Evolutionary conservation across 148 eudicot genomes (phyloP).

Genomic region (Rhododendron williamsianum): DNA sequence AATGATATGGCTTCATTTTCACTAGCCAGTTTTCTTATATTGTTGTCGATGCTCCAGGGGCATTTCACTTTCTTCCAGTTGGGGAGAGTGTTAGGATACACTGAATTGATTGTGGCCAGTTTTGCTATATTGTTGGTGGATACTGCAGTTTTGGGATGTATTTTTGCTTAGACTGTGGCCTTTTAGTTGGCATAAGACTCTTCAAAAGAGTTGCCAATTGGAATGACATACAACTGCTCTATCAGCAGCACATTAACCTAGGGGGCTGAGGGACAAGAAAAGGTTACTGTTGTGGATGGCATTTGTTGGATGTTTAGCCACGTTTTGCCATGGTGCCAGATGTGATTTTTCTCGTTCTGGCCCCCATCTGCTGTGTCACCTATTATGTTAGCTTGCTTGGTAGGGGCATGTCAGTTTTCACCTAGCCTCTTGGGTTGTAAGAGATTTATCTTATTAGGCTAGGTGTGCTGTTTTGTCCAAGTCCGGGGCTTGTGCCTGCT

Average conservation of each 20-base stretch:
- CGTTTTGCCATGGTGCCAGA: neutral
- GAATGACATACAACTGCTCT: neutral
- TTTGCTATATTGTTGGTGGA: neutral
- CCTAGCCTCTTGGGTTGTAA: neutral
- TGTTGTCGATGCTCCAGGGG: neutral
- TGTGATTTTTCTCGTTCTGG: neutral
- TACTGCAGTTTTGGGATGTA: neutral
- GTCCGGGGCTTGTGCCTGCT: neutral
- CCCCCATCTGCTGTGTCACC: neutral
- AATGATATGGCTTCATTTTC: neutral
- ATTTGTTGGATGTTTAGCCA: neutral
- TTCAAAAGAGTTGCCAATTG: neutral
- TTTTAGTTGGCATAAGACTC: neutral
- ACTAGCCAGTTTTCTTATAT: neutral
- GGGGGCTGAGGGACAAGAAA: neutral
- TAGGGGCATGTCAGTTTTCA: neutral
- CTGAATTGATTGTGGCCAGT: neutral
- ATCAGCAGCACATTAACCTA: neutral
- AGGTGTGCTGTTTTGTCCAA: neutral
- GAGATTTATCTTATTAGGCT: neutral
- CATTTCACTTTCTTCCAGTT: neutral
- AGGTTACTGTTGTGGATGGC: neutral
- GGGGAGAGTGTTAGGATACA: neutral
- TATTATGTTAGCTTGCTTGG: neutral
- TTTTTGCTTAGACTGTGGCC: neutral